A percentile compares a stretch with the other conserved stretches of the same genome.
Conservation (phyloP, 2,329 filamentous ascomycete genomes). For the Ceratocystis huliohia region DNA sequence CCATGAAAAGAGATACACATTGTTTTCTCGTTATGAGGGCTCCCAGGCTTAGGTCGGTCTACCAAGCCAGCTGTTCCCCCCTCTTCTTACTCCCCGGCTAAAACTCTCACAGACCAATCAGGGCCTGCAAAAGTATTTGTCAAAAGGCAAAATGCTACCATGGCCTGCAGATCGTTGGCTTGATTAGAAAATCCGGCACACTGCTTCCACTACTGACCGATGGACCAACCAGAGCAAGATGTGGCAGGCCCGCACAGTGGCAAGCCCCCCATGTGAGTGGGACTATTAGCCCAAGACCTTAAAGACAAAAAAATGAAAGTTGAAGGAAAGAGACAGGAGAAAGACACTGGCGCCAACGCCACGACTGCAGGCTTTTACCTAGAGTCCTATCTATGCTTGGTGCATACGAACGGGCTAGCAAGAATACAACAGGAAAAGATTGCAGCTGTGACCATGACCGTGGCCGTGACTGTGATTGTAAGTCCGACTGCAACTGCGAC, state of each 20-base stretch:
- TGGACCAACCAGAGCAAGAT: not conserved
- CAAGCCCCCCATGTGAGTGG: not conserved
- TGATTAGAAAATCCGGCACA: not conserved
- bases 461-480: no score
- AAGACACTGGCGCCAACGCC: not conserved
- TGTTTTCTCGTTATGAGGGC: not conserved
- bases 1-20: not conserved
- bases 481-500: not conserved
- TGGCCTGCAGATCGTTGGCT: not conserved
- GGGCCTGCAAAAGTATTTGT: constrained; percentile 12
- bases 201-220: not conserved
- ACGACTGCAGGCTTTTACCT: not conserved
- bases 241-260: not conserved
- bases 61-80: not conserved
- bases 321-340: not conserved
- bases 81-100: not conserved
- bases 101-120: not conserved
- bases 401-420: no score
- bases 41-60: not conserved
- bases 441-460: not conserved
- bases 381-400: not conserved
- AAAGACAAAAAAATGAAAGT: not conserved
- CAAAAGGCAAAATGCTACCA: constrained; percentile 1
- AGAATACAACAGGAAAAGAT: not conserved
- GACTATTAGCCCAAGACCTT: not conserved